Percentiles rank a stretch among this genome's conserved stretches.
These are phyloP conservation scores for Plicaturopsis crispa DNA, from an alignment of 768 basidiomycete species.

Conservation along the genomic window DNA sequence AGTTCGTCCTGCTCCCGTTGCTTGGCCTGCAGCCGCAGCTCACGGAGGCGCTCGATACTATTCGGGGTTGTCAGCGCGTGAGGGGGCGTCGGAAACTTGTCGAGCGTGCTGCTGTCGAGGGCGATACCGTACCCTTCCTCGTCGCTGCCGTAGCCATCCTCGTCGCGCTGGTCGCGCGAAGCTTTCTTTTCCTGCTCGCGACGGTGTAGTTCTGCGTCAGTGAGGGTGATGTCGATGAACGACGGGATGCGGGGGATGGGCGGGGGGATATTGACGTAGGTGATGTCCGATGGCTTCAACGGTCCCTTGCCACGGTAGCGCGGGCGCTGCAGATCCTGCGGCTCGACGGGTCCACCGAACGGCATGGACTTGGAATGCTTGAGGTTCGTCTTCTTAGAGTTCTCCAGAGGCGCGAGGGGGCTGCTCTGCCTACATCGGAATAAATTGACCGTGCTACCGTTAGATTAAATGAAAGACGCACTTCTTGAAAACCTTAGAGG, in stretches of 20 bases:
- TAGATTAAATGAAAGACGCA: constrained; percentile 1
- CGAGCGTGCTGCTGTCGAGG: too few relatives aligned
- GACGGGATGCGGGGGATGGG: constrained; percentile 2
- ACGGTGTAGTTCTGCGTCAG: too few relatives aligned
- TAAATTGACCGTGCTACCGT: not conserved
- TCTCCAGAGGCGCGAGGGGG: too few relatives aligned
- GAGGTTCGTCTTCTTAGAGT: constrained; percentile 2
- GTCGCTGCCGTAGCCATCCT: not conserved
- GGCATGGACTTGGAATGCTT: constrained; percentile 12
- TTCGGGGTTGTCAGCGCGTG: constrained; percentile 3
- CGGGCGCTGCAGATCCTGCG: constrained; percentile 1
- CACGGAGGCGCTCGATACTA: too few relatives aligned
- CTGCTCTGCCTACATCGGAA: too few relatives aligned
- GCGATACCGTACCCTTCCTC: not conserved
- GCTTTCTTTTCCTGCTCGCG: too few relatives aligned
- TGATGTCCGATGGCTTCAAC: constrained; percentile 5
- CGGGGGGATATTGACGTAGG: constrained; percentile 5
- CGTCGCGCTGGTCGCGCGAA: not conserved
- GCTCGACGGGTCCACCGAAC: not conserved
- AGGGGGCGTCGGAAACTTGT: constrained; percentile 5
- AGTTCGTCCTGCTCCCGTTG: too few relatives aligned
- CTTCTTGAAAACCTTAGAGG: constrained; percentile 8
- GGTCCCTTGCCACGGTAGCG: constrained; percentile 9
- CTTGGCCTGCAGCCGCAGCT: too few relatives aligned
- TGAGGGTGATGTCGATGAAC: not conserved